phyloP scores from a whole-genome alignment of 257 asterid species.

The Nicotiana tabacum region DNA sequence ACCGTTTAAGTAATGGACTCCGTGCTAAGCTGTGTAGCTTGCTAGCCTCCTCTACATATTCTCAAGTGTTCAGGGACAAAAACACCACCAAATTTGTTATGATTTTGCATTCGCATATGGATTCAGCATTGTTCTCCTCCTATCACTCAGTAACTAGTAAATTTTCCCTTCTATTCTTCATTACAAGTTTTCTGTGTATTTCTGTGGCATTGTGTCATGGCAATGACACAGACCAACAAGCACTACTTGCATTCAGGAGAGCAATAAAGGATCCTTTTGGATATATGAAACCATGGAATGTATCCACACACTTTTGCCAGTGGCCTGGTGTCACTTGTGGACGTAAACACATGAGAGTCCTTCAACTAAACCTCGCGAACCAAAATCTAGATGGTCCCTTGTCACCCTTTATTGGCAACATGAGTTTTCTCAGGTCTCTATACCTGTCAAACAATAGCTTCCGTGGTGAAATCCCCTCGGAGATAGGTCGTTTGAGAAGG shows the following conservation, averaged over 20 bases:
- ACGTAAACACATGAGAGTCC: slow-evolving; percentile 10
- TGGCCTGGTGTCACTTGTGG: slow-evolving; percentile 27
- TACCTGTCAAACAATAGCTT: slow-evolving; percentile 17
- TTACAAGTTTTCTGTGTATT: neutral
- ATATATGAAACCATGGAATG: slow-evolving; percentile 20
- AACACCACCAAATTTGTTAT: neutral
- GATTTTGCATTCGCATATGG: neutral
- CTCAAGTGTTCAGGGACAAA: neutral
- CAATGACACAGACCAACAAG: slow-evolving; percentile 10
- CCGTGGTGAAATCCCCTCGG: slow-evolving; percentile 10
- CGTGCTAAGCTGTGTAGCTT: neutral
- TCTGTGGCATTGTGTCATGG: neutral
- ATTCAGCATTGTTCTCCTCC: neutral
- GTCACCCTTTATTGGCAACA: slow-evolving; percentile 16
- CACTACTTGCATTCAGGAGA: slow-evolving; percentile 13
- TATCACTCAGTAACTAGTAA: neutral
- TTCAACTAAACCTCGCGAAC: neutral
- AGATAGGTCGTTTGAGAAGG: slow-evolving; percentile 16
- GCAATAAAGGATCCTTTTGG: slow-evolving; percentile 8
- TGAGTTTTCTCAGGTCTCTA: slow-evolving; percentile 19
- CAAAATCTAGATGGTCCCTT: slow-evolving; percentile 16
- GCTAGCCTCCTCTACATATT: neutral
- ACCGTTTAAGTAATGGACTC: too few species aligned
- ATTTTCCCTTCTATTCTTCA: slow-evolving; percentile 5
- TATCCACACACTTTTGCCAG: slow-evolving; percentile 19